phyloP scores from a whole-genome alignment of 768 basidiomycete species.

The Calocybe indica region DNA sequence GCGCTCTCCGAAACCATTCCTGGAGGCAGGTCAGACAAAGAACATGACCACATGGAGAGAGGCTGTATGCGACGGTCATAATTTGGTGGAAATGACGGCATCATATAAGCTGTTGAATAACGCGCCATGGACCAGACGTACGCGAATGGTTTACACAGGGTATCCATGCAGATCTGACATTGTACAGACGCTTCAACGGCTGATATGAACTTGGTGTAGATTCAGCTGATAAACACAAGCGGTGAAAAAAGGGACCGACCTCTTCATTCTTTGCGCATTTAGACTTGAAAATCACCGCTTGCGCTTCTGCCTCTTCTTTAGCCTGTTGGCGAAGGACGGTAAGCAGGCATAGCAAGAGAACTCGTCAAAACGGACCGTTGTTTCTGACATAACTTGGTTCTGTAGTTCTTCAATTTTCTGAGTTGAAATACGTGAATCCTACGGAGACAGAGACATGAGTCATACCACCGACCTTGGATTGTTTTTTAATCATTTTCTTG shows the following conservation, averaged over 20 bases:
- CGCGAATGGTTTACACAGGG: constrained; percentile 60
- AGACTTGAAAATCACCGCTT: constrained; percentile 35
- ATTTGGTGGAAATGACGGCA: constrained; percentile 1
- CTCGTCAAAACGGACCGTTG: constrained; percentile 25
- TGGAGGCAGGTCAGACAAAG: constrained; percentile 68
- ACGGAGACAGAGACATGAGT: neutral
- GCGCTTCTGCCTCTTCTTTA: constrained; percentile 38
- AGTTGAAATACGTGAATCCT: constrained; percentile 2
- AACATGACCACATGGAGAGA: constrained; percentile 76
- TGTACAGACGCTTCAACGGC: constrained; percentile 54
- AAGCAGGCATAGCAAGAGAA: neutral
- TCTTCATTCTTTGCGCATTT: constrained; percentile 52
- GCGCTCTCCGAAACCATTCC: constrained; percentile 73
- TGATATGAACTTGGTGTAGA: constrained; percentile 37
- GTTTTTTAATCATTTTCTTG: constrained; percentile 48
- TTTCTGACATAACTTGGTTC: constrained; percentile 30
- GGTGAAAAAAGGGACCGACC: constrained; percentile 25
- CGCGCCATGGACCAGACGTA: constrained; percentile 26
- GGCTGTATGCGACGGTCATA: constrained; percentile 27
- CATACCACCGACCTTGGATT: constrained; percentile 43
- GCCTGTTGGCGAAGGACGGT: constrained; percentile 20
- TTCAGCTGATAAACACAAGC: neutral
- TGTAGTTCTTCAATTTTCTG: constrained; percentile 52
- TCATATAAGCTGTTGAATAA: neutral
- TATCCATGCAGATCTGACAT: constrained; percentile 77